Percentiles rank a stretch among this genome's conserved stretches.
These are phyloP conservation scores for Candida koratica DNA, from an alignment of 805 yeast genomes.

Conservation along the genomic window DNA sequence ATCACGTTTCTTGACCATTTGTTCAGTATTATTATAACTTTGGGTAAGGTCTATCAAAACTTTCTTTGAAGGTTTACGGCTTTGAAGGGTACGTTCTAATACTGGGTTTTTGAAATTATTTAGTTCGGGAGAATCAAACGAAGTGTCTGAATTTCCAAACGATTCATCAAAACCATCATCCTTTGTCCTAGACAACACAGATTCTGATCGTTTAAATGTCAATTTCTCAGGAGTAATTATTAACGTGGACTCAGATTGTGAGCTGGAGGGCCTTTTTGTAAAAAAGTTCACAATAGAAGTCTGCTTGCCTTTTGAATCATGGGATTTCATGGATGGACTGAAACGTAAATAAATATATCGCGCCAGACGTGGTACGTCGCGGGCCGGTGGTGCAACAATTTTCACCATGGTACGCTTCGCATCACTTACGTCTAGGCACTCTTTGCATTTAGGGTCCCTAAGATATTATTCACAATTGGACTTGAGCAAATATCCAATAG, in stretches of 20 bases:
- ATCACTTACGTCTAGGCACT: no score
- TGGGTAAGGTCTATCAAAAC: conserved; percentile 7
- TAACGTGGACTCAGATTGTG: neutral
- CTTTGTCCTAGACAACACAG: conserved; percentile 19
- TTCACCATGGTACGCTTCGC: no score
- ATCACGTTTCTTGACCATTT: conserved; percentile 1
- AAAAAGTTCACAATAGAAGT: conserved; percentile 29
- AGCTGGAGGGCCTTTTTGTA: conserved; percentile 6
- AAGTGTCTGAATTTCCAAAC: conserved; percentile 29
- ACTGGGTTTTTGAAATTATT: conserved; percentile 35
- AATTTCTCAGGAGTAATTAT: conserved; percentile 12
- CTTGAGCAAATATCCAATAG: conserved; percentile 53
- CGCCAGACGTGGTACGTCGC: no score
- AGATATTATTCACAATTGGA: conserved; percentile 2
- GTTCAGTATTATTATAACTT: neutral
- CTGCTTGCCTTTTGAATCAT: conserved; percentile 18
- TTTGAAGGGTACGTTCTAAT: conserved; percentile 10
- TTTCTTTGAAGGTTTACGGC: neutral
- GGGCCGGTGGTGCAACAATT: no score
- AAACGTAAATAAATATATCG: no score
- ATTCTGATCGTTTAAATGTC: conserved; percentile 17
- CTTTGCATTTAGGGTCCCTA: no score
- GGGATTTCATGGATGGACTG: conserved; percentile 3
- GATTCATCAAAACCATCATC: conserved; percentile 27
- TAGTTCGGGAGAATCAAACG: conserved; percentile 35